Conservation (phyloP, 768 basidiomycete genomes). For the Suillus americanus region DNA sequence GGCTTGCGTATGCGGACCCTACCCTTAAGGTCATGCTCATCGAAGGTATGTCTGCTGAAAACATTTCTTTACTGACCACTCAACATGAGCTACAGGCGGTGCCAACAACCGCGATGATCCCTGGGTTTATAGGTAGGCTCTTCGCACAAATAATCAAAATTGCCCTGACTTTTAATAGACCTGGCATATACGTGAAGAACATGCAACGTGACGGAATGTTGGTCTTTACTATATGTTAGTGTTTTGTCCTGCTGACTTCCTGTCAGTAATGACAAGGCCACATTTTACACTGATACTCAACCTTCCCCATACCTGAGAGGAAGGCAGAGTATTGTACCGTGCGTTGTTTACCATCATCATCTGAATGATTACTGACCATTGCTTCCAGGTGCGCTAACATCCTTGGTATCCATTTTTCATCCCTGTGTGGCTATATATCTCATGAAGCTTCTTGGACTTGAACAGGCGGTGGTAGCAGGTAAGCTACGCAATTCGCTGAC, state of each 20-base stretch:
- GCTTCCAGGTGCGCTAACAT: slow-evolving; percentile 61
- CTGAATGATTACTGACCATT: slow-evolving; percentile 1
- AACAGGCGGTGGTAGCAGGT: slow-evolving; percentile 58
- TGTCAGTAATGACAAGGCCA: slow-evolving; percentile 72
- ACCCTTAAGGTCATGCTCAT: slow-evolving; percentile 75
- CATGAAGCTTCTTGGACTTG: neutral
- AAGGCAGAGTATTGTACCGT: slow-evolving; percentile 68
- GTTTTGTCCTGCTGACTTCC: neutral
- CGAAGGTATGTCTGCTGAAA: slow-evolving; percentile 45
- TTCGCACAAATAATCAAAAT: neutral
- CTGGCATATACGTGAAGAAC: slow-evolving; percentile 68
- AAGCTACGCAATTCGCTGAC: slow-evolving; percentile 9
- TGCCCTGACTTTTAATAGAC: slow-evolving; percentile 32
- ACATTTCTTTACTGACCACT: neutral
- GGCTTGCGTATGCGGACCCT: slow-evolving; percentile 70
- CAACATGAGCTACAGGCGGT: slow-evolving; percentile 41
- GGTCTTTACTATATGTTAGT: slow-evolving; percentile 19
- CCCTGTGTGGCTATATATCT: neutral
- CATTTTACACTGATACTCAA: slow-evolving; percentile 66
- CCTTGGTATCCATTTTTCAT: slow-evolving; percentile 37
- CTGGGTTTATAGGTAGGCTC: slow-evolving; percentile 61
- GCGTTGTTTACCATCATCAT: slow-evolving; percentile 23
- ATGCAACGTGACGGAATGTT: slow-evolving; percentile 72
- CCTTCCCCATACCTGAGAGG: slow-evolving; percentile 59
- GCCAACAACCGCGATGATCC: slow-evolving; percentile 74